phyloP scores from a whole-genome alignment of 164 flowering plant genomes.

The Stephania yunnanensis region DNA sequence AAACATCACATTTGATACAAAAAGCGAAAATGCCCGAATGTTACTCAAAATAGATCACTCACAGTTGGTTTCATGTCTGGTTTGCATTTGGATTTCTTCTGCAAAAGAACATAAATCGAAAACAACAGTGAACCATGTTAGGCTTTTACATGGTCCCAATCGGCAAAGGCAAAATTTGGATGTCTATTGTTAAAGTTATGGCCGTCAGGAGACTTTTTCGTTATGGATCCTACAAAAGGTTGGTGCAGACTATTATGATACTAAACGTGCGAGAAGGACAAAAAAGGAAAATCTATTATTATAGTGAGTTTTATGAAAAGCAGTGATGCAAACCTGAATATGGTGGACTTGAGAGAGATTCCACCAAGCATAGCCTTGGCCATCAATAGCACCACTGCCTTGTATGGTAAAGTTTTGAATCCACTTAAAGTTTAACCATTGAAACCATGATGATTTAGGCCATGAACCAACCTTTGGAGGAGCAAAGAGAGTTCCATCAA shows the following conservation, averaged over 20 bases:
- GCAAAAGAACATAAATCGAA: slow-evolving; percentile 15
- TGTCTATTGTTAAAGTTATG: no score
- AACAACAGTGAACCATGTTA: no score
- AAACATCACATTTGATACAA: no score
- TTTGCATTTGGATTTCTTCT: slow-evolving; percentile 46
- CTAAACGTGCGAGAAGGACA: no score
- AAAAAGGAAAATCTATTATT: neutral
- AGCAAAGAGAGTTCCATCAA: slow-evolving; percentile 73
- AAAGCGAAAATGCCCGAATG: neutral
- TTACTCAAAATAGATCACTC: slow-evolving; percentile 20
- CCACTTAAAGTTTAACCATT: slow-evolving; percentile 89
- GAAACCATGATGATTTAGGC: slow-evolving; percentile 54
- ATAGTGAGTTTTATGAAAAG: neutral
- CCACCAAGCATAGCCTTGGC: slow-evolving; percentile 87
- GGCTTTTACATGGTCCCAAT: neutral
- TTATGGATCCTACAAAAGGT: no score
- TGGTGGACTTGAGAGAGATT: slow-evolving; percentile 16
- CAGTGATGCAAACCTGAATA: slow-evolving; percentile 24
- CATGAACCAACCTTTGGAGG: slow-evolving; percentile 53
- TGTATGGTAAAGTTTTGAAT: slow-evolving; percentile 62
- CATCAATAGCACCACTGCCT: slow-evolving; percentile 72
- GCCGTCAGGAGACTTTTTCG: no score
- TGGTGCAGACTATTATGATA: no score
- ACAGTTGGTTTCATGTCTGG: slow-evolving; percentile 76
- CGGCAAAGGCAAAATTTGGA: no score